These are phyloP conservation scores for Fraxinus sp. DNA, from an alignment of 305 asterid species.

Conservation along the genomic window DNA sequence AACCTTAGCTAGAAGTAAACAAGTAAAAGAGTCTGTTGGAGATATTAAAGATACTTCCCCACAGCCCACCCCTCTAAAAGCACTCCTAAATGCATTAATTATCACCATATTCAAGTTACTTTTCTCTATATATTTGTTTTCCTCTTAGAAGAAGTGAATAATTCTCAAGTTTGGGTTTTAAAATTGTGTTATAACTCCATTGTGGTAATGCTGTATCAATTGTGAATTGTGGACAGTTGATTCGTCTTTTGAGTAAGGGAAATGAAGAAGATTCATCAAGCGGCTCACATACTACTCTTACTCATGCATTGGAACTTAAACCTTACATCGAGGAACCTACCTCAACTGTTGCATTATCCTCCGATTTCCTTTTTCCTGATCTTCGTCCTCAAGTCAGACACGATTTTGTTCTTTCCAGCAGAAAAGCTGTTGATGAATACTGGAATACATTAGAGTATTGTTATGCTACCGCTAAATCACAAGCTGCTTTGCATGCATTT, in stretches of 20 bases:
- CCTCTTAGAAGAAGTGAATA: constrained; percentile 14
- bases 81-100: not conserved
- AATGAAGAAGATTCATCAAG: constrained; percentile 50
- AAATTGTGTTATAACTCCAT: constrained; percentile 26
- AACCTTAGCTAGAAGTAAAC: constrained; percentile 10
- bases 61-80: not conserved
- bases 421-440: constrained; percentile 79
- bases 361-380: constrained; percentile 54
- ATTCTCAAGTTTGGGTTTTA: constrained; percentile 19
- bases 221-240: constrained; percentile 60
- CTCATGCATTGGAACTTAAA: constrained; percentile 80
- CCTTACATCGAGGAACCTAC: constrained; percentile 96
- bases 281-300: constrained; percentile 58
- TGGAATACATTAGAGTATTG: constrained; percentile 92
- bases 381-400: constrained; percentile 94
- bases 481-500: constrained; percentile 86
- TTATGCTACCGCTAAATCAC: constrained; percentile 71
- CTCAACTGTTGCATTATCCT: constrained; percentile 42
- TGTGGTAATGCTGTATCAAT: constrained; percentile 26
- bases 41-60: constrained; percentile 9
- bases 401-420: constrained; percentile 86
- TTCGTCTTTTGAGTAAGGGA: constrained; percentile 71
- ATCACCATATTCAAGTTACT: constrained; percentile 5
- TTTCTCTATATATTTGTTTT: not conserved
- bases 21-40: constrained; percentile 13